A percentile compares a stretch with the other conserved stretches of the same genome.
Conservation (phyloP, 2,329 filamentous ascomycete species). For the Meredithiella fracta region DNA sequence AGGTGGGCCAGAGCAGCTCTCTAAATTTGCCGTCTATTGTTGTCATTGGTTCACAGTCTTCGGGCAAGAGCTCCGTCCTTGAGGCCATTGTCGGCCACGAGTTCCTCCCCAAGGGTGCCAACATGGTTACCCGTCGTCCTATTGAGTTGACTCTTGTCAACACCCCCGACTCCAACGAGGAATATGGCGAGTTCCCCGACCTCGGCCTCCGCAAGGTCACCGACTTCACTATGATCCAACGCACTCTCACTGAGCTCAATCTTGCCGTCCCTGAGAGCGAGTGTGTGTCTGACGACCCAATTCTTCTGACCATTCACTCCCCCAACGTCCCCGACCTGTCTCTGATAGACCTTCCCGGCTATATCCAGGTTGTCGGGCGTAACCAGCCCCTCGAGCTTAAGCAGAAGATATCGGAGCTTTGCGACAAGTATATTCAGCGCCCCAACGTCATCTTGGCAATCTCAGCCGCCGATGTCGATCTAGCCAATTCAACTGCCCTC, state of each 20-base stretch:
- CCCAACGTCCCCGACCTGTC: slow-evolving; percentile 90
- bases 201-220: slow-evolving; percentile 77
- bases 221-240: slow-evolving; percentile 83
- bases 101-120: slow-evolving; percentile 91
- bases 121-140: slow-evolving; percentile 92
- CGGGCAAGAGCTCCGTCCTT: slow-evolving; percentile 90
- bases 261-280: slow-evolving; percentile 77
- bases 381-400: slow-evolving; percentile 86
- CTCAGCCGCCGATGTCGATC: slow-evolving; percentile 89
- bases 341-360: slow-evolving; percentile 88
- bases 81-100: slow-evolving; percentile 97
- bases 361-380: slow-evolving; percentile 86
- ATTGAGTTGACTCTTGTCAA: slow-evolving; percentile 96
- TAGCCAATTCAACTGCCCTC: slow-evolving; percentile 88
- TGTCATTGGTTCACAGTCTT: slow-evolving; percentile 97
- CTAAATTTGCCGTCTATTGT: slow-evolving; percentile 90
- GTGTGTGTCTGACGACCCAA: slow-evolving; percentile 92
- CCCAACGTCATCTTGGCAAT: slow-evolving; percentile 96
- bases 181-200: slow-evolving; percentile 94
- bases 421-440: slow-evolving; percentile 93
- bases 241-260: slow-evolving; percentile 88
- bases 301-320: slow-evolving; percentile 88
- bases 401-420: slow-evolving; percentile 87
- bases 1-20: slow-evolving; percentile 77
- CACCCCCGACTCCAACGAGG: slow-evolving; percentile 67